These are phyloP conservation scores for Podaxis sp. DNA, from an alignment of 768 basidiomycete species.

Conservation along the genomic window DNA sequence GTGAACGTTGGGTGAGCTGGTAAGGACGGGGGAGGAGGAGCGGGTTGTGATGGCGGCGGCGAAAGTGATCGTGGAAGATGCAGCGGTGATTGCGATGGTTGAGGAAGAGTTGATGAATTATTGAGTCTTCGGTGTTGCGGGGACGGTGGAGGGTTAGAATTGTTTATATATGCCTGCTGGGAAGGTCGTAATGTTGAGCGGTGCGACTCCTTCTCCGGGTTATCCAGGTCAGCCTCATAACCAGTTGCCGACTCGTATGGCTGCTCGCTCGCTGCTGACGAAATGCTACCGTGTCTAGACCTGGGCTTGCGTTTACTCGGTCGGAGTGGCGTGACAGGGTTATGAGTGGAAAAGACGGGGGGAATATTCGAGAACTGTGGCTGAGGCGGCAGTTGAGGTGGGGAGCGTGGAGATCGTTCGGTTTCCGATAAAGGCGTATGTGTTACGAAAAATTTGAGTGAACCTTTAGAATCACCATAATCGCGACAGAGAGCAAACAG, in stretches of 20 bases:
- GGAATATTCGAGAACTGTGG: conserved; percentile 27
- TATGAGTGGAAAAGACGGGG: conserved; percentile 37
- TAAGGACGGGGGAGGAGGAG: conserved; percentile 34
- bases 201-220: conserved; percentile 49
- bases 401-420: conserved; percentile 40
- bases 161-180: conserved; percentile 22
- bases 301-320: conserved; percentile 48
- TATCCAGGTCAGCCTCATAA: conserved; percentile 75
- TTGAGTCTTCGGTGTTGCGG: conserved; percentile 38
- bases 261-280: conserved; percentile 62
- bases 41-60: conserved; percentile 26
- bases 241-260: conserved; percentile 52
- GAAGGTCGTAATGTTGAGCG: conserved; percentile 43
- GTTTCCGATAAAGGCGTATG: conserved; percentile 62
- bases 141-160: conserved; percentile 36
- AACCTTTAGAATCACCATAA: conserved; percentile 73
- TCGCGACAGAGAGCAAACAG: conserved; percentile 72
- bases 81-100: conserved; percentile 11
- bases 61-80: conserved; percentile 10
- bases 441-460: conserved; percentile 82
- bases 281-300: conserved; percentile 69
- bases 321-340: conserved; percentile 42
- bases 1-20: conserved; percentile 24
- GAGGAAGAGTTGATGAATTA: conserved; percentile 19
- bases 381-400: conserved; percentile 27